Evolutionary conservation across 202 grass and related monocot genomes (phyloP).

Genomic region (Schoenoplectus tabernaemontani): DNA sequence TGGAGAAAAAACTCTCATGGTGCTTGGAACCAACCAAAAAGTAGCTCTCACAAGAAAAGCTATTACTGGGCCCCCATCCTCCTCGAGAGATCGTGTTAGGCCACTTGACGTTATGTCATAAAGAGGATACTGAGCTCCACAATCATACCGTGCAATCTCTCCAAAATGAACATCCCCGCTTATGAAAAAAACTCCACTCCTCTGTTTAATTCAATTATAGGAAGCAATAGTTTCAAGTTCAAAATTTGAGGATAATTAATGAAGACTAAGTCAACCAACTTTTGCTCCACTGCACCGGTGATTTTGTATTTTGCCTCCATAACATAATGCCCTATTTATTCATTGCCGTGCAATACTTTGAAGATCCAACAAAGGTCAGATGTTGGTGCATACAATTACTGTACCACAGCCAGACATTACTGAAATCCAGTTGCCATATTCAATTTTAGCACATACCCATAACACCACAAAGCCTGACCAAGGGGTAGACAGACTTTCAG

Average conservation of each 20-base stretch:
- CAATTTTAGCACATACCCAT: background rate
- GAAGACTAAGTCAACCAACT: background rate
- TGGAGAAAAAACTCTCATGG: slow-evolving; percentile 54
- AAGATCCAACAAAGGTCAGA: background rate
- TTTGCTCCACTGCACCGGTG: background rate
- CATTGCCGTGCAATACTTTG: background rate
- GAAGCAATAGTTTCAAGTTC: background rate
- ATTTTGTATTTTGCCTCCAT: background rate
- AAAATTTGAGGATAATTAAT: background rate
- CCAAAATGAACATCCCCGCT: slow-evolving; percentile 97
- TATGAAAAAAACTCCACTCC: slow-evolving; percentile 71
- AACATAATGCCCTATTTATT: background rate
- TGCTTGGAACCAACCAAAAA: slow-evolving; percentile 44
- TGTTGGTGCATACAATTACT: background rate
- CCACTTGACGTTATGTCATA: slow-evolving; percentile 97
- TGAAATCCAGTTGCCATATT: background rate
- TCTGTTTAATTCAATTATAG: slow-evolving; percentile 29
- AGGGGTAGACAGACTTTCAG: background rate
- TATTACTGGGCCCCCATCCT: slow-evolving; percentile 36
- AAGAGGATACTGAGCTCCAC: slow-evolving; percentile 55
- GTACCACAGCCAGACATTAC: background rate
- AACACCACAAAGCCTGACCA: background rate
- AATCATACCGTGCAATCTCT: slow-evolving; percentile 82
- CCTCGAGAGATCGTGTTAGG: slow-evolving; percentile 75
- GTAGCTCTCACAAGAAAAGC: slow-evolving; percentile 47